Conservation (phyloP, 148 eudicot genomes). For the Persicaria maculosa region DNA sequence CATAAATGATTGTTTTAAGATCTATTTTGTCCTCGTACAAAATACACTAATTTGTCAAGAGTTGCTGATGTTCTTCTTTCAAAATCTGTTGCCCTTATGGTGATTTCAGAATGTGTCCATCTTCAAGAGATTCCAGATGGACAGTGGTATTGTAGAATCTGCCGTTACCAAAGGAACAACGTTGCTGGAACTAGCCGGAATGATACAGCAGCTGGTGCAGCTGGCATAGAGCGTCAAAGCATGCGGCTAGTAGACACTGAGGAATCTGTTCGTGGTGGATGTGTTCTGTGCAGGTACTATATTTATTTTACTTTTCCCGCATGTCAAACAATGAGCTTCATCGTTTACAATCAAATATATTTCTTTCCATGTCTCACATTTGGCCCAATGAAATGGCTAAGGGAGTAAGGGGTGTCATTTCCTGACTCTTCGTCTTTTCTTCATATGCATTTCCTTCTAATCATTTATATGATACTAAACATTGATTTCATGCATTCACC, state of each 20-base stretch:
- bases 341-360: neutral
- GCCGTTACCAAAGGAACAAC: conserved; percentile 44
- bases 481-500: neutral
- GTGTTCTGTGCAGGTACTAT: conserved; percentile 67
- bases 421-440: neutral
- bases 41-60: neutral
- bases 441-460: neutral
- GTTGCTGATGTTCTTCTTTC: neutral
- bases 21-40: neutral
- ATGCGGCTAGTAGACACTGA: conserved; percentile 44
- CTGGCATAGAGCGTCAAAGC: conserved; percentile 59
- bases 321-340: neutral
- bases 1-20: neutral
- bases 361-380: neutral
- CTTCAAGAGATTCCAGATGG: conserved; percentile 39
- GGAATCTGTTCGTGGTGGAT: conserved; percentile 42
- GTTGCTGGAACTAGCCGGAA: conserved; percentile 44
- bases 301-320: neutral
- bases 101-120: conserved; percentile 46
- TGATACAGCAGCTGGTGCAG: conserved; percentile 71
- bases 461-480: neutral
- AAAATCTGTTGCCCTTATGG: neutral
- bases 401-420: neutral
- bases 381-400: neutral
- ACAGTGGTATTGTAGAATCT: conserved; percentile 62